These are phyloP conservation scores for Hymenoscyphus albidus DNA, from an alignment of 2,329 filamentous ascomycete genomes.

Conservation along the genomic window DNA sequence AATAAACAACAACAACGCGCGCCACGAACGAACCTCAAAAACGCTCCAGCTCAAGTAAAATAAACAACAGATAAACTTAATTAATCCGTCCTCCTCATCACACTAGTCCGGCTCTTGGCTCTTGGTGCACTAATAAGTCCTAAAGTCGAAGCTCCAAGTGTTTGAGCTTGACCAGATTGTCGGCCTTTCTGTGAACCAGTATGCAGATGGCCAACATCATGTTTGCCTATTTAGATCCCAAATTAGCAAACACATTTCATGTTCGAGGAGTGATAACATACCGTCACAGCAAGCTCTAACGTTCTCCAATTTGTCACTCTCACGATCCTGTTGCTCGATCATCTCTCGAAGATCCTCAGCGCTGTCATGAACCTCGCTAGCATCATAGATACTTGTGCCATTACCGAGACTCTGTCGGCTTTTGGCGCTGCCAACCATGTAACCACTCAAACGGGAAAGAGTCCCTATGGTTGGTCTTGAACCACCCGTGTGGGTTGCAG, in stretches of 20 bases:
- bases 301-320: constrained; percentile 82
- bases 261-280: constrained; percentile 45
- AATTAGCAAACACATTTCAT: constrained; percentile 17
- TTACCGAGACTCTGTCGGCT: constrained; percentile 46
- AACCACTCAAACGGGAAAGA: constrained; percentile 56
- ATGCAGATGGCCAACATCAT: constrained; percentile 63
- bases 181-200: constrained; percentile 46
- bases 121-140: constrained; percentile 11
- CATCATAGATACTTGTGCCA: constrained; percentile 47
- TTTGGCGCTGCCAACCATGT: constrained; percentile 49
- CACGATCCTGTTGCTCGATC: constrained; percentile 73
- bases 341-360: constrained; percentile 79
- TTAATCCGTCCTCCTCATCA: constrained; percentile 13
- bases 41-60: neutral
- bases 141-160: constrained; percentile 21
- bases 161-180: constrained; percentile 23
- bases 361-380: constrained; percentile 64
- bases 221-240: constrained; percentile 54
- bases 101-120: constrained; percentile 10
- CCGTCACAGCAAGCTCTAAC: constrained; percentile 97
- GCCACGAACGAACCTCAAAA: neutral
- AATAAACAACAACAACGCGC: too few relatives aligned
- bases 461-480: constrained; percentile 41
- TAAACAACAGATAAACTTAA: neutral
- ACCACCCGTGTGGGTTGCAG: constrained; percentile 11